Percentiles rank a stretch among this genome's conserved stretches.
Conservation (phyloP, 1,284 basidiomycete genomes). For the Ustilago cynodontis region DNA sequence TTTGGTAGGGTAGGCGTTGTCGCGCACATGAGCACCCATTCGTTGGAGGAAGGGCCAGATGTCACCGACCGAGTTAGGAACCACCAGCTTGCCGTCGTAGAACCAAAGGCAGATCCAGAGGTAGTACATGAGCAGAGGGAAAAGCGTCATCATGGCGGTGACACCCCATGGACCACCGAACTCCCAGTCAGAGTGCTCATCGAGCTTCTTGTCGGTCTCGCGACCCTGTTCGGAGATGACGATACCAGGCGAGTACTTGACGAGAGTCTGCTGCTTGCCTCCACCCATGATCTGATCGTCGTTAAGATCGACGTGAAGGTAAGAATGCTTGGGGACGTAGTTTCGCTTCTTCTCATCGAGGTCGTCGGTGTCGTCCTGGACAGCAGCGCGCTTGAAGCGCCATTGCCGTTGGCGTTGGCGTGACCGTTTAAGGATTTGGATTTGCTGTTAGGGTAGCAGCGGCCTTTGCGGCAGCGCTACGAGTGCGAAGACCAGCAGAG, state of each 20-base stretch:
- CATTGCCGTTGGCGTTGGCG: slow-evolving; percentile 9
- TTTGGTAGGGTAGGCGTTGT: slow-evolving; percentile 91
- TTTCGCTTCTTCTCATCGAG: slow-evolving; percentile 38
- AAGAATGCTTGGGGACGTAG: slow-evolving; percentile 57
- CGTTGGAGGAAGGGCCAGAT: slow-evolving; percentile 82
- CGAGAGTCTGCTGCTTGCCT: slow-evolving; percentile 60
- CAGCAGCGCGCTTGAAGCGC: slow-evolving; percentile 36
- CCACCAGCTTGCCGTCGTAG: slow-evolving; percentile 88
- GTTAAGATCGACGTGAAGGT: slow-evolving; percentile 62
- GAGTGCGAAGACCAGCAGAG: slow-evolving; percentile 49
- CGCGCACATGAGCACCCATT: slow-evolving; percentile 85
- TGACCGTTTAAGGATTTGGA: slow-evolving; percentile 20
- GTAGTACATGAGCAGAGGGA: slow-evolving; percentile 95
- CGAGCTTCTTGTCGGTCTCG: slow-evolving; percentile 66
- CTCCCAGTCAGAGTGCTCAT: slow-evolving; percentile 74
- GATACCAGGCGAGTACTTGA: slow-evolving; percentile 66
- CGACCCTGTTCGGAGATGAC: slow-evolving; percentile 66
- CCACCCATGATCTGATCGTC: slow-evolving; percentile 68
- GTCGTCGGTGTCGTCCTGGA: slow-evolving; percentile 30
- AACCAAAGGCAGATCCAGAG: slow-evolving; percentile 98
- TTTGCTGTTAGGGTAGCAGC: slow-evolving; percentile 34
- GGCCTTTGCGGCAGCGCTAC: slow-evolving; percentile 43
- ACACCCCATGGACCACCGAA: slow-evolving; percentile 96
- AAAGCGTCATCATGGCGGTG: slow-evolving; percentile 91
- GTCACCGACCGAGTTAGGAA: slow-evolving; percentile 80